phyloP scores from a whole-genome alignment of 2,329 filamentous ascomycete species.

The Sordariomycetes sp. region DNA sequence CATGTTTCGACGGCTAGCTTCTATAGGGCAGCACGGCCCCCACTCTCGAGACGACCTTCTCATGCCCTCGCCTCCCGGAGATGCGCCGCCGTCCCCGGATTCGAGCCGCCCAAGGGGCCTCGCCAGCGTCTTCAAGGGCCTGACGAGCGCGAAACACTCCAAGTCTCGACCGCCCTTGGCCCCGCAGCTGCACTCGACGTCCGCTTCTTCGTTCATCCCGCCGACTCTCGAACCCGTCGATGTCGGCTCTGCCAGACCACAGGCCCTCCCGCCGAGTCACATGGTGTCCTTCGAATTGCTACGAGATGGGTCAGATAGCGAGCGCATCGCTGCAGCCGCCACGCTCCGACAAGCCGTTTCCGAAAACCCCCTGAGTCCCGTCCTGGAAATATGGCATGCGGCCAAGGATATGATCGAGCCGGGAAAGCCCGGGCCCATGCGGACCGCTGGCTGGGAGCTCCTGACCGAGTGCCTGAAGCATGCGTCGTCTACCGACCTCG shows the following conservation, averaged over 20 bases:
- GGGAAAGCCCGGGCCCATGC: constrained; percentile 35
- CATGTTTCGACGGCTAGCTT: constrained; percentile 29
- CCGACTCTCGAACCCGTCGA: constrained; percentile 31
- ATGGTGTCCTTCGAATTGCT: constrained; percentile 40
- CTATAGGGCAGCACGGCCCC: constrained; percentile 25
- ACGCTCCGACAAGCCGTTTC: constrained; percentile 41
- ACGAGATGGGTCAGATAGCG: constrained; percentile 33
- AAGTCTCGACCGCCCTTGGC: constrained; percentile 31
- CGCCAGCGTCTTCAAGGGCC: constrained; percentile 49
- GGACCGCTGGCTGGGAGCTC: constrained; percentile 51
- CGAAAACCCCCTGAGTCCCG: constrained; percentile 44
- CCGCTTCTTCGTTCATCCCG: constrained; percentile 17
- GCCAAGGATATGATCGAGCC: constrained; percentile 51
- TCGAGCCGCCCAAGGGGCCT: constrained; percentile 41
- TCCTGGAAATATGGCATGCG: constrained; percentile 52
- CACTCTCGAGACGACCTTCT: constrained; percentile 26
- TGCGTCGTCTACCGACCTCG: constrained; percentile 47
- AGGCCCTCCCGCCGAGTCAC: constrained; percentile 35
- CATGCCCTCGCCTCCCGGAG: constrained; percentile 49
- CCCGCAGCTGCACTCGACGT: background rate
- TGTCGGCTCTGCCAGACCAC: constrained; percentile 20
- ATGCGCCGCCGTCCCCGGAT: constrained; percentile 39
- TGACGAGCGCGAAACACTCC: constrained; percentile 35
- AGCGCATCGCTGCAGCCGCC: constrained; percentile 43
- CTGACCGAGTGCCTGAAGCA: constrained; percentile 53